A percentile compares a stretch with the other conserved stretches of the same genome.
Evolutionary conservation across 805 yeast species (phyloP).

Genomic region (Myxozyma monticola): DNA sequence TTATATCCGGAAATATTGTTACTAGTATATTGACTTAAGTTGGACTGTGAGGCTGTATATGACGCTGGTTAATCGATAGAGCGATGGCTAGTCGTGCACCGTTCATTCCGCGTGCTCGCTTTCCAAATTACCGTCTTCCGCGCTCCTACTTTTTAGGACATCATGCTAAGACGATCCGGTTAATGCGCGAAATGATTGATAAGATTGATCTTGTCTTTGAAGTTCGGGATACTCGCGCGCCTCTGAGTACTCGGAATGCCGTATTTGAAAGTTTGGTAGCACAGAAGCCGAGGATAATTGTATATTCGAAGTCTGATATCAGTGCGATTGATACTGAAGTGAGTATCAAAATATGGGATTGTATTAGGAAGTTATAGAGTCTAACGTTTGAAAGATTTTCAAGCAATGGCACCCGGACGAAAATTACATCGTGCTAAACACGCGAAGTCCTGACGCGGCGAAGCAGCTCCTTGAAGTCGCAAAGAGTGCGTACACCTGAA

Average conservation of each 20-base stretch:
- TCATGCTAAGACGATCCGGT: slow-evolving; percentile 74
- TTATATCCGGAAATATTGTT: too few species aligned
- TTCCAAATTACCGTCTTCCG: slow-evolving; percentile 68
- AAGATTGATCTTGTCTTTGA: slow-evolving; percentile 82
- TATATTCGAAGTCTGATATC: slow-evolving; percentile 77
- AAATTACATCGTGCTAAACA: slow-evolving; percentile 59
- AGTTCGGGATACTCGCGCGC: slow-evolving; percentile 86
- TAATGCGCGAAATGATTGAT: slow-evolving; percentile 67
- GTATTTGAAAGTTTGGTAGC: slow-evolving; percentile 68
- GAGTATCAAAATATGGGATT: neutral
- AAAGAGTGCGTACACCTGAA: slow-evolving; percentile 45
- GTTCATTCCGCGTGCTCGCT: slow-evolving; percentile 68
- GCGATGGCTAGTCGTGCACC: too few species aligned
- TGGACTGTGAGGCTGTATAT: too few species aligned
- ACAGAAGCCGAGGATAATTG: slow-evolving; percentile 54
- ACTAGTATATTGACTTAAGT: too few species aligned
- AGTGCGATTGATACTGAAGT: slow-evolving; percentile 46
- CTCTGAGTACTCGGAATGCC: slow-evolving; percentile 76
- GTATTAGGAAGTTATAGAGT: too few species aligned
- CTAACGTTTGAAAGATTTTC: too few species aligned
- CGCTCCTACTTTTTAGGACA: slow-evolving; percentile 77
- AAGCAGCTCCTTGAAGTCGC: slow-evolving; percentile 52
- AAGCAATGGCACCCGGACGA: slow-evolving; percentile 50
- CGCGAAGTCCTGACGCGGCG: slow-evolving; percentile 54
- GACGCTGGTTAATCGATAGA: too few species aligned